These are phyloP conservation scores for Lasiodiplodia gonubiensis DNA, from an alignment of 2,329 filamentous ascomycete species.

Conservation along the genomic window DNA sequence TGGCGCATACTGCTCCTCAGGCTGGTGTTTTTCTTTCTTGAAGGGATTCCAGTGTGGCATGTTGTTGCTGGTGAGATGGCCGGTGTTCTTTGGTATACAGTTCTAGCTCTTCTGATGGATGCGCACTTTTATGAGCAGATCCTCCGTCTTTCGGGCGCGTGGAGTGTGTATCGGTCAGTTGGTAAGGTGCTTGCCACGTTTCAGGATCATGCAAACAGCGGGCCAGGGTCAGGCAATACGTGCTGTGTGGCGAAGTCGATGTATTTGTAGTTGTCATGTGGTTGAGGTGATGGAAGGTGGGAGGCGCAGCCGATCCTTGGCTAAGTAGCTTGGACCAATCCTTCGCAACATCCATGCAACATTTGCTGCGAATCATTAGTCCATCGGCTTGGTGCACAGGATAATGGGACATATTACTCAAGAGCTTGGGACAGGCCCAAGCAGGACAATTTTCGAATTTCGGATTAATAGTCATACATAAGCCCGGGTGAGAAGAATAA, in stretches of 20 bases:
- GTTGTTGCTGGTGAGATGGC: background rate
- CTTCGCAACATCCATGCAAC: background rate
- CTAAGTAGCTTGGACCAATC: background rate
- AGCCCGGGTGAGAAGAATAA: constrained; percentile 3
- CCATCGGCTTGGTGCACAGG: background rate
- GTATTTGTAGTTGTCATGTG: constrained; percentile 3
- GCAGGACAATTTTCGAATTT: background rate
- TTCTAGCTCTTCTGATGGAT: background rate
- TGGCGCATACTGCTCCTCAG: constrained; percentile 29
- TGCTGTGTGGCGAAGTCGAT: background rate
- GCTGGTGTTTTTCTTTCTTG: constrained; percentile 20
- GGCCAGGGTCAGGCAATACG: background rate
- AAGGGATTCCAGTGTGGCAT: constrained; percentile 22
- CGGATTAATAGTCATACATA: constrained; percentile 12
- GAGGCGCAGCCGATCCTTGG: background rate
- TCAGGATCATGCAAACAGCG: background rate
- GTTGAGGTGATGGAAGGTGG: constrained; percentile 8
- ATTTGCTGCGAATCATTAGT: background rate
- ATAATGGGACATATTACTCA: background rate
- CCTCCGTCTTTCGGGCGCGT: background rate
- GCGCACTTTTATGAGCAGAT: too few species aligned
- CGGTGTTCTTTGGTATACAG: background rate
- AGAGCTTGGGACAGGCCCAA: background rate
- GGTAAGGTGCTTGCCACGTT: background rate
- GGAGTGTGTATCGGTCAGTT: background rate